phyloP scores from a whole-genome alignment of 805 yeast genomes.

The Saturnispora kantuleensis region DNA sequence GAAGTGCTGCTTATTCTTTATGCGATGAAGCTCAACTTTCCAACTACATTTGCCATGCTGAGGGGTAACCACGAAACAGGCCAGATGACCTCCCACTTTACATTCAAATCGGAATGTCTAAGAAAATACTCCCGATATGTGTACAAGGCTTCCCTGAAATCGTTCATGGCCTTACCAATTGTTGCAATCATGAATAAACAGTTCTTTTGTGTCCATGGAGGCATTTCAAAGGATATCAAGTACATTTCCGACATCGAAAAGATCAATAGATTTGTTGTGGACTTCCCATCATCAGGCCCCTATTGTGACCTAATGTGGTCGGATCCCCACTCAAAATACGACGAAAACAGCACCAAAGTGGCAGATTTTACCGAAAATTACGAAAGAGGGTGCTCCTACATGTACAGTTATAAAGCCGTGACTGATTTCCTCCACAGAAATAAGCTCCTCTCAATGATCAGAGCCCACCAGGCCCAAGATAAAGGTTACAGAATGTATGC shows the following conservation, averaged over 20 bases:
- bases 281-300: conserved; percentile 77
- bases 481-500: conserved; percentile 94
- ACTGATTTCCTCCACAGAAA: conserved; percentile 72
- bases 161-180: conserved; percentile 81
- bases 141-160: conserved; percentile 63
- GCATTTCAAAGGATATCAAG: conserved; percentile 76
- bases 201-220: conserved; percentile 95
- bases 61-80: conserved; percentile 94
- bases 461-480: conserved; percentile 98
- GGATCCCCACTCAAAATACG: conserved; percentile 88
- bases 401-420: conserved; percentile 74
- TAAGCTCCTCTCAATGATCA: conserved; percentile 69
- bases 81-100: conserved; percentile 88
- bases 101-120: conserved; percentile 82
- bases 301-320: conserved; percentile 97
- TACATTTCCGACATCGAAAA: conserved; percentile 57
- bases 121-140: conserved; percentile 63
- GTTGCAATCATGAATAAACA: conserved; percentile 92
- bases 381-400: conserved; percentile 85
- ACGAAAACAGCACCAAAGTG: conserved; percentile 29
- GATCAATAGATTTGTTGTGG: conserved; percentile 78
- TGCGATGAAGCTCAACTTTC: conserved; percentile 68
- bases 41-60: conserved; percentile 65
- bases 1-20: conserved; percentile 73
- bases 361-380: conserved; percentile 53